These are phyloP conservation scores for Podospora didyma DNA, from an alignment of 495 filamentous ascomycete genomes.

Conservation along the genomic window DNA sequence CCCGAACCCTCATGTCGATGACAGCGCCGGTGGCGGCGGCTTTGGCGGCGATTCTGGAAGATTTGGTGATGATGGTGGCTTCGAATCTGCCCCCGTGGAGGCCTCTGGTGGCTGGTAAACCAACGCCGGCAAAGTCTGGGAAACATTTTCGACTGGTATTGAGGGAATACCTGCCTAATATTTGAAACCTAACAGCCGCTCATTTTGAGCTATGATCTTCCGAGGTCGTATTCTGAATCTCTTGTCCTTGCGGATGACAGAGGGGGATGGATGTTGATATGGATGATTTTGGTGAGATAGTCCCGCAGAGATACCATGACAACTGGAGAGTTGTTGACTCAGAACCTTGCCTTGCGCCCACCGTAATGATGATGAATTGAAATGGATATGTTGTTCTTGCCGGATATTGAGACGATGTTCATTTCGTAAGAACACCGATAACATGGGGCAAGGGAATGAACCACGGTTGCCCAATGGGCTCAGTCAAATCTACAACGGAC, in stretches of 20 bases:
- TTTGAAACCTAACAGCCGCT: neutral
- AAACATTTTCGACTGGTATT: too few relatives aligned
- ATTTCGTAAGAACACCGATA: slow-evolving; percentile 30
- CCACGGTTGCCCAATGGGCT: slow-evolving; percentile 41
- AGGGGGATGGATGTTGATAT: neutral
- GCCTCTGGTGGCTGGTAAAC: too few relatives aligned
- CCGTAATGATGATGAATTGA: neutral
- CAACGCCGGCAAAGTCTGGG: neutral
- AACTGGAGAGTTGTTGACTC: neutral
- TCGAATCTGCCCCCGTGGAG: neutral
- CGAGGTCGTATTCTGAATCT: neutral
- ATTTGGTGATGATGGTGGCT: neutral
- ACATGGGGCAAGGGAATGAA: slow-evolving; percentile 50
- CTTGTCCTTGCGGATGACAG: neutral
- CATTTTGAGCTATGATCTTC: neutral
- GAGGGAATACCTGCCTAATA: neutral
- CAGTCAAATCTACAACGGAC: slow-evolving; percentile 48
- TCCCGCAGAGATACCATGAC: neutral
- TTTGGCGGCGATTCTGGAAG: neutral
- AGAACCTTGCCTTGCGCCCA: neutral
- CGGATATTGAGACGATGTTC: neutral
- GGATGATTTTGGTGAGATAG: neutral
- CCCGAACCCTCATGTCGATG: slow-evolving; percentile 40
- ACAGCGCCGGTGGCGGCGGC: slow-evolving; percentile 22
- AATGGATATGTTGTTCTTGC: neutral